Evolutionary conservation across 352 stramenopile genomes (phyloP), one percentile per base, ranked within the genome.

Genomic region (Pythium rhizo-oryzae): DNA sequence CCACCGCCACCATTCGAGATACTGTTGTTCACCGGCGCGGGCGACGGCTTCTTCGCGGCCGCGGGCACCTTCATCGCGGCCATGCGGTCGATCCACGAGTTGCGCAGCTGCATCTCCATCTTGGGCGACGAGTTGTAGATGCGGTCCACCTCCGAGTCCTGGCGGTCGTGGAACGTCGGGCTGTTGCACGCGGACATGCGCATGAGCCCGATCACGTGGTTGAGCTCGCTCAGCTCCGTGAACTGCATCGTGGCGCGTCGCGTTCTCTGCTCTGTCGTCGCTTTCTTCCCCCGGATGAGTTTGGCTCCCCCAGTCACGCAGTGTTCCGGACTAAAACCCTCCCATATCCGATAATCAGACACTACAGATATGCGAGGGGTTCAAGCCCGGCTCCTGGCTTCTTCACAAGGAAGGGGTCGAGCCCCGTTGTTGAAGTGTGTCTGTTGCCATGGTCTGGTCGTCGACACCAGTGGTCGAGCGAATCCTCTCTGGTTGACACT

Each of bases 61-160:
- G 68, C 28, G 4, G 77, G 28, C 53, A 85, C 54, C 72, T 94
- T 94, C 62, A 92, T 91, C 19, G 84, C 78, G 57, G 85, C 78
- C 76, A 94, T 90, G 75, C 90, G 90, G 69, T 96, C 88, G 68
- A 96, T 92, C 88, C 88, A 96, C 62, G 88, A 96, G 62, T 92
- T 93, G 58, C 85, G 88, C 71, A 94, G 65, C 69, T 94, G 85
- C 67, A 87, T 81, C 63, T 94, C 88, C 79, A 94, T 92, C 65
- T 96, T 96, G 19, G 89, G 89, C 59, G 89, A 96, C 64, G 87
- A 93, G 67, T 94, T 96, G 77, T 91, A 96, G 69, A 96, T 94
- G 53, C 87, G 87, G 57, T 96, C 89, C 30, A 96, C 87, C 76
- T 96, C 89, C 63, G 89, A 96, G 81, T 96, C 89, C 70, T 94